Base-by-base conservation (phyloP, 2,329 filamentous ascomycete genomes). In the Penicillium brasilianum region DNA sequence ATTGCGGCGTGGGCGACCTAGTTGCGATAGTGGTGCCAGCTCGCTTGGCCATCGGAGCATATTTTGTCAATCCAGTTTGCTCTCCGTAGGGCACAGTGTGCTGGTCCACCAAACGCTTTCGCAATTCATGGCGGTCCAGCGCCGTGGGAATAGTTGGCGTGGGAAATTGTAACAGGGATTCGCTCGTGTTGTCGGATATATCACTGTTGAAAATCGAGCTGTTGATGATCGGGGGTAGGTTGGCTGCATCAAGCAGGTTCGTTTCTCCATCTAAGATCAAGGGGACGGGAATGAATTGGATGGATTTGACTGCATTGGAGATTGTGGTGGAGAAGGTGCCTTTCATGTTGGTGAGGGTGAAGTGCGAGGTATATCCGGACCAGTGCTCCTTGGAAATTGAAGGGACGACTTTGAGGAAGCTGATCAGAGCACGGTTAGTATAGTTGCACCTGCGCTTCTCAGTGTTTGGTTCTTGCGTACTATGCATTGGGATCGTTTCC, bases 311-410 rank as follows among this genome's bases (percentile, higher is more conserved):
- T 5, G 68, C 66, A 8, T 61, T 25, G 43, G 50, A 84, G 74
- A 39, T 57, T 34, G 69, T 70, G 1, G 79, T 61, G 1, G 82
- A 76, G 68, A 88, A 88, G 4, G 76, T 76, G 39, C 88, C 88
- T 2, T 83, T 87, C 88, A 90, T 90, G 66, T 82, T 83, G 11
- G 80, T 80, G 55, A 90, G 77, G n/a, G 84, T 83, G 76, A 91
- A 91, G 63, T 88, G 87, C 72, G 83, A 90, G 69, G 85, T 87
- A 58, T 82, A 84, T 20, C 87, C 78, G 4, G 81, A 83, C 57
- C 63, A 60, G 6, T 59, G 18, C 34, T 83, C 83, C n/a, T 81
- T 80, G 18, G 80, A 79, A 5, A 81, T 82, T 7, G 81, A 80
- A 16, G 86, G 84, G 59, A 85, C 76, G 73, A 90, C 87, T 64